phyloP scores from a whole-genome alignment of 441 rosid genomes.

The Monsonia emarginata region DNA sequence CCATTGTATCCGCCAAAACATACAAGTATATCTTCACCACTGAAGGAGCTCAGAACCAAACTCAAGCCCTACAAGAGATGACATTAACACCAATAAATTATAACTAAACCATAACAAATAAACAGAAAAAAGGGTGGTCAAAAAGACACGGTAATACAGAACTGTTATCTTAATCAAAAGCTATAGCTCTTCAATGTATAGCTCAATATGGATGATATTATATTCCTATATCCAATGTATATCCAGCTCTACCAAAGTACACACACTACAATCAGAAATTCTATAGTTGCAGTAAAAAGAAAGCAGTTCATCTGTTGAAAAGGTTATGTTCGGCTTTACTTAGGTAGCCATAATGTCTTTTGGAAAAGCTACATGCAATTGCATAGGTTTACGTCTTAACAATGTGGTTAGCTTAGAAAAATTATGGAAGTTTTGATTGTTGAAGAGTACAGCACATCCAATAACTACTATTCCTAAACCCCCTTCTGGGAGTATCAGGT shows the following conservation, averaged over 20 bases:
- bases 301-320: neutral
- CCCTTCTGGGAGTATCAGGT: neutral
- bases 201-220: neutral
- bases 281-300: neutral
- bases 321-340: neutral
- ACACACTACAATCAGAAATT: neutral
- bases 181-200: no score
- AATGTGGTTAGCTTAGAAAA: neutral
- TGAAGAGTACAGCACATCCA: no score
- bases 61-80: constrained; percentile 60
- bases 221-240: neutral
- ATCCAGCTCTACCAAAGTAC: neutral
- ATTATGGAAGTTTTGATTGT: no score
- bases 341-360: neutral
- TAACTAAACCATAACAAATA: neutral
- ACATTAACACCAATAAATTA: neutral
- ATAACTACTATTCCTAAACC: neutral
- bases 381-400: neutral
- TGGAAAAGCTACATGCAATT: neutral
- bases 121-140: neutral
- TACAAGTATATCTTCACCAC: constrained; percentile 72
- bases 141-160: neutral
- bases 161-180: no score
- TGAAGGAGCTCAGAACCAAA: constrained; percentile 60
- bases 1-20: constrained; percentile 95